These are phyloP conservation scores for Rhododendron kiyosumense DNA, from an alignment of 148 eudicot genomes.

Conservation along the genomic window DNA sequence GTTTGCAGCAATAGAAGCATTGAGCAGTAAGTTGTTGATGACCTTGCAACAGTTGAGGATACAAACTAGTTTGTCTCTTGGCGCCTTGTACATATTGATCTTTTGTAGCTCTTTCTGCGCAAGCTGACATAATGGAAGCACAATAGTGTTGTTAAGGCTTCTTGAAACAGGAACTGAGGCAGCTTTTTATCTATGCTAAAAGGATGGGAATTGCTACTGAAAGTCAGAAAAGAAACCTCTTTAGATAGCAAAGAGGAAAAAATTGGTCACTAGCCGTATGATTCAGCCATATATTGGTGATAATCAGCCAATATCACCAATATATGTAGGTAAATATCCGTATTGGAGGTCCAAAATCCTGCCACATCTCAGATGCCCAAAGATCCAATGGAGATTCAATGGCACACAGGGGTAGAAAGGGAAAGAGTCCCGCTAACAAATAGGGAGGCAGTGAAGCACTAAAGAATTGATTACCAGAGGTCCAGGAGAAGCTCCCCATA, in stretches of 20 bases:
- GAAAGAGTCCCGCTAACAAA: not conserved
- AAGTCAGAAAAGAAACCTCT: not conserved
- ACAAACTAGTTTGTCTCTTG: conserved; percentile 93
- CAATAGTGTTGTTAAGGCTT: conserved; percentile 1
- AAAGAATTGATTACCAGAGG: not conserved
- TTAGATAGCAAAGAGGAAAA: not conserved
- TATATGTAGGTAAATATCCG: not conserved
- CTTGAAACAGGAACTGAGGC: not conserved
- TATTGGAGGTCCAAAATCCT: not conserved
- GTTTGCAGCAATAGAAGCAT: conserved; percentile 76
- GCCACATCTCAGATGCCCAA: not conserved
- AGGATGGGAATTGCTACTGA: conserved; percentile 6
- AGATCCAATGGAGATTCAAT: not conserved
- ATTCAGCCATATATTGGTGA: not conserved
- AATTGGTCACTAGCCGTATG: not conserved
- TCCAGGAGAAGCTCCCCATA: not conserved
- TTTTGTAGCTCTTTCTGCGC: conserved; percentile 96
- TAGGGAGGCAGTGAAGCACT: not conserved
- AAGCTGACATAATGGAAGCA: conserved; percentile 43
- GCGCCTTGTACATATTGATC: conserved; percentile 93
- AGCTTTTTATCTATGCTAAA: not conserved
- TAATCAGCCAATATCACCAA: not conserved
- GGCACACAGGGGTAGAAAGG: not conserved
- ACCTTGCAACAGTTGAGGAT: conserved; percentile 91
- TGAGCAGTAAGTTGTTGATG: conserved; percentile 74